Evolutionary conservation across 352 stramenopile genomes (phyloP).

Genomic region (Pythium inflatum): DNA sequence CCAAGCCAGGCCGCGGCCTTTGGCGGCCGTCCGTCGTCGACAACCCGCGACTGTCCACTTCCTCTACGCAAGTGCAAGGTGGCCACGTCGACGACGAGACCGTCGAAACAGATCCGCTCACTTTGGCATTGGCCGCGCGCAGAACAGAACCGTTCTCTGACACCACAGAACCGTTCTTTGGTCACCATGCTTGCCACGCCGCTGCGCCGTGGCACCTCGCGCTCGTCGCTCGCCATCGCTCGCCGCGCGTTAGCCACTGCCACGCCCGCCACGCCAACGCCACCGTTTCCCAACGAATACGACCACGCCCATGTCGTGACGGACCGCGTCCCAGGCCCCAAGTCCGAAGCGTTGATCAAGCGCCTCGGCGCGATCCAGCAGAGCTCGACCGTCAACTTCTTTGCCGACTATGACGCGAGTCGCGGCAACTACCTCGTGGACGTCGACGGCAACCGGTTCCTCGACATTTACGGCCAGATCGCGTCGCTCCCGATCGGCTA

Average conservation of each 20-base stretch:
- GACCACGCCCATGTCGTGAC: conserved; percentile 54
- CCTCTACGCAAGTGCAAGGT: neutral
- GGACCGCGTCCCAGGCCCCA: conserved; percentile 57
- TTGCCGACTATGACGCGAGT: conserved; percentile 75
- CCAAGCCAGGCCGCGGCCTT: no score
- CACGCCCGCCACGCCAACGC: conserved; percentile 48
- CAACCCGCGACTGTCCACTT: neutral
- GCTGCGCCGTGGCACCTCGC: neutral
- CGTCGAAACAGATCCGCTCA: no score
- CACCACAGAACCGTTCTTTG: neutral
- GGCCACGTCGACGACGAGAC: neutral
- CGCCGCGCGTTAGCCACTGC: conserved; percentile 12
- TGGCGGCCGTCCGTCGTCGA: neutral
- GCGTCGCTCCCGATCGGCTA: conserved; percentile 85
- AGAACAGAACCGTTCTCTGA: no score
- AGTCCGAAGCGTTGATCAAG: conserved; percentile 60
- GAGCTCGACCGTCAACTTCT: conserved; percentile 72
- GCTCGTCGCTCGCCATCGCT: neutral
- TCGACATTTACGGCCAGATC: conserved; percentile 87
- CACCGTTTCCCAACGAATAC: conserved; percentile 72
- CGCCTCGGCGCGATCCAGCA: conserved; percentile 68
- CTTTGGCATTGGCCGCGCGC: no score
- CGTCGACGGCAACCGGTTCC: conserved; percentile 81
- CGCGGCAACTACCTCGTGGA: conserved; percentile 87
- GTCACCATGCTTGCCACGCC: neutral